Evolutionary conservation across 805 yeast species (phyloP).

Genomic region (Candida rishiriensis): DNA sequence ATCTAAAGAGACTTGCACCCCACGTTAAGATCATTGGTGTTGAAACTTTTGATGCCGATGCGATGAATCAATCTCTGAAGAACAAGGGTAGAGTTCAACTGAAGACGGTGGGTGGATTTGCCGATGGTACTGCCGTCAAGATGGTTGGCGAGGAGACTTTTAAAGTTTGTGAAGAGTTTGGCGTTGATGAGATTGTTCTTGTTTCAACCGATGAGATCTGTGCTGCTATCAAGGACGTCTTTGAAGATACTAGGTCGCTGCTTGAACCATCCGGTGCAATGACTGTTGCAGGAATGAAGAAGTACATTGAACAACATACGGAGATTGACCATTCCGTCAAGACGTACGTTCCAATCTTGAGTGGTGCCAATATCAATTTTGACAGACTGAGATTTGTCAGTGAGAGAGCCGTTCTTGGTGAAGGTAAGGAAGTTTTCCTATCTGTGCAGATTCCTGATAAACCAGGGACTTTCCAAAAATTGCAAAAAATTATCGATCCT

Average conservation of each 20-base stretch:
- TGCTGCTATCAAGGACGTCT: conserved; percentile 96
- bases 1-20: conserved; percentile 94
- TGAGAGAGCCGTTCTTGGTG: conserved; percentile 98
- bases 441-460: conserved; percentile 86
- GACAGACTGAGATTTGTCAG: conserved; percentile 93
- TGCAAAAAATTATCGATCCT: conserved; percentile 78
- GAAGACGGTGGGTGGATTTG: conserved; percentile 85
- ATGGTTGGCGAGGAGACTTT: conserved; percentile 88
- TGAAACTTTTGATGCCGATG: conserved; percentile 94
- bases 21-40: conserved; percentile 94
- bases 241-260: conserved; percentile 90
- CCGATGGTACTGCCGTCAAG: conserved; percentile 97
- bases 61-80: conserved; percentile 70
- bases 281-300: conserved; percentile 90
- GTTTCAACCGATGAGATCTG: conserved; percentile 89
- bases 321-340: conserved; percentile 65
- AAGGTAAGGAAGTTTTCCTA: conserved; percentile 92
- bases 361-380: conserved; percentile 98
- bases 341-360: conserved; percentile 77
- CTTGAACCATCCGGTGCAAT: conserved; percentile 98
- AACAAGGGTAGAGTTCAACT: conserved; percentile 52
- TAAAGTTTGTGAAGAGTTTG: conserved; percentile 62
- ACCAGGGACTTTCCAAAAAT: conserved; percentile 82
- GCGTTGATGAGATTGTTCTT: conserved; percentile 81
- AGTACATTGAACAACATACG: conserved; percentile 64